phyloP scores from a whole-genome alignment of 257 asterid species.

The Przewalskia tangutica region DNA sequence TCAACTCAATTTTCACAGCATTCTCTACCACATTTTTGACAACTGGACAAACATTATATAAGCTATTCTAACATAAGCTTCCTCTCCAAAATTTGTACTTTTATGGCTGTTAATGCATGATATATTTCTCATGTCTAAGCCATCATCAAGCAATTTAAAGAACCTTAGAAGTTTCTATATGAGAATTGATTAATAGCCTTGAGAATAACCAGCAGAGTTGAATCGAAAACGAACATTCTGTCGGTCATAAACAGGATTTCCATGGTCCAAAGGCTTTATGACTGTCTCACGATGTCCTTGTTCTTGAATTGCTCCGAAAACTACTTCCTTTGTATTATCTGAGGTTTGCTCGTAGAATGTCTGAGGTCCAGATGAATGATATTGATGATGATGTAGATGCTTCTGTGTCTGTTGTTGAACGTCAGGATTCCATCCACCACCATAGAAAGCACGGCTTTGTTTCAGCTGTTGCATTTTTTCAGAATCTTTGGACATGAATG shows the following conservation, averaged over 20 bases:
- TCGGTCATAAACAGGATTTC: slow-evolving; percentile 25
- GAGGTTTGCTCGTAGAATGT: slow-evolving; percentile 60
- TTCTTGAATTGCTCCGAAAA: slow-evolving; percentile 87
- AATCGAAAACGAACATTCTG: slow-evolving; percentile 33
- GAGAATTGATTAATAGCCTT: slow-evolving; percentile 34
- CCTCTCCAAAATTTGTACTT: slow-evolving; percentile 4
- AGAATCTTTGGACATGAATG: slow-evolving; percentile 77
- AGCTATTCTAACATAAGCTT: background rate
- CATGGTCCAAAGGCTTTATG: slow-evolving; percentile 68
- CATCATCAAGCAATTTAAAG: slow-evolving; percentile 24
- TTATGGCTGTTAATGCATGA: background rate
- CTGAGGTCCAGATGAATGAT: slow-evolving; percentile 46
- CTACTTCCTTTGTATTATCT: slow-evolving; percentile 57
- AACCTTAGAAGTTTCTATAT: slow-evolving; percentile 9
- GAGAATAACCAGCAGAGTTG: slow-evolving; percentile 20
- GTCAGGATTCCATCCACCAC: slow-evolving; percentile 65
- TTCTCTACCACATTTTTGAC: background rate
- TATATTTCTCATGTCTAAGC: background rate
- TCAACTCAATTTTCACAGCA: background rate
- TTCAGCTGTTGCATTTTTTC: slow-evolving; percentile 85
- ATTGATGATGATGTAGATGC: slow-evolving; percentile 62
- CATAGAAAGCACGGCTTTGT: slow-evolving; percentile 64
- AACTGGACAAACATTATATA: slow-evolving; percentile 3
- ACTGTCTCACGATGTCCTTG: slow-evolving; percentile 25
- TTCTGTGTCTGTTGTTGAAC: slow-evolving; percentile 40